Evolutionary conservation across 2,329 filamentous ascomycete genomes (phyloP), one percentile per base, ranked within the genome.

Genomic region (Curvularia eragrostidis): DNA sequence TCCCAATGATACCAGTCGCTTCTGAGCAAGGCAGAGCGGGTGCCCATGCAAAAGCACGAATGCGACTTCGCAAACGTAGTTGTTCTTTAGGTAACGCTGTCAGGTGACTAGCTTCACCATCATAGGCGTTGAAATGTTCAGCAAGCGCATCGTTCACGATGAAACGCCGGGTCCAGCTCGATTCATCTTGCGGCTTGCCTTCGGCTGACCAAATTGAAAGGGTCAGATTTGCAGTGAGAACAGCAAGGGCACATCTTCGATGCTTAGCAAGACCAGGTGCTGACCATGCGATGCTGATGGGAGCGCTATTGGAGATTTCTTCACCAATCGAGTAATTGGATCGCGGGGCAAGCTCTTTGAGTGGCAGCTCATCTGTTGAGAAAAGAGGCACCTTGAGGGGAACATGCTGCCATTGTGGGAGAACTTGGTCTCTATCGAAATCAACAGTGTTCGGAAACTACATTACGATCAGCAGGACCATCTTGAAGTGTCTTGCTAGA

Each of bases 171-270:
- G 74, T 74, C 85, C 86, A 88, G 61, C 78, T 80, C 1, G 74
- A 70, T 41, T 76, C 71, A 9, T 77, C 76, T 13, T 74, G 68
- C 1, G 72, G 73, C 18, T 74, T 75, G 12, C 81, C 81, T 30
- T 79, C 70, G 2, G 81, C 77, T 47, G 84, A 82, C 81, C 85
- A 88, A 8, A 88, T 69, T 1, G 83, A 84, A 5, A 88, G 70
- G 1, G 84, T 66, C 53, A 86, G 72, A 61, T 85, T 87, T 2
- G 84, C 81, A 0, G 84, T 86, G 43, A 86, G 74, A 15, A 86
- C 80, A 2, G 81, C 83, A 26, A 88, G 78, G 7, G 82, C 80
- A 65, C 81, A 84, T 60, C 83, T 79, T 42, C 80, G 75, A 69
- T 86, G 82, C 62, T 80, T 81, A 18, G 79, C 84, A 38, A 87